Evolutionary conservation across 2,329 filamentous ascomycete species (phyloP).

Genomic region (Xylaria sp.): DNA sequence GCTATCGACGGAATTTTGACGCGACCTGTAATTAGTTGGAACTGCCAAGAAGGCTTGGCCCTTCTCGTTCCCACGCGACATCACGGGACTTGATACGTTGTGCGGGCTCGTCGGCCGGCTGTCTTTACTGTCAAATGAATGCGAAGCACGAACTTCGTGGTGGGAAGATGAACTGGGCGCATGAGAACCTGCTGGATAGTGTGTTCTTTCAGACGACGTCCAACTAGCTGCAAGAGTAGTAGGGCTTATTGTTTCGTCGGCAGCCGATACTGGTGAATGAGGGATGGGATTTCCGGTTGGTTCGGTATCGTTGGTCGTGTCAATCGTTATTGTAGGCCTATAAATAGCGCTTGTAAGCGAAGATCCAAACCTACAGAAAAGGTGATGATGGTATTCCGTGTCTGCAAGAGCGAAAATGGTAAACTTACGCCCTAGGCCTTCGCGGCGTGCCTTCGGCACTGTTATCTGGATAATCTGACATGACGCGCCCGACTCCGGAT

Average conservation of each 20-base stretch:
- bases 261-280: constrained; percentile 45
- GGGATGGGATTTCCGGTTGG: constrained; percentile 38
- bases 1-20: constrained; percentile 77
- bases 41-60: constrained; percentile 70
- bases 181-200: constrained; percentile 37
- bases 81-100: constrained; percentile 72
- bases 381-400: not conserved
- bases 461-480: constrained; percentile 42
- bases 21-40: constrained; percentile 67
- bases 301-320: constrained; percentile 49
- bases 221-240: constrained; percentile 46
- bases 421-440: constrained; percentile 46
- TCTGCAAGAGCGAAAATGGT: not conserved
- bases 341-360: constrained; percentile 24
- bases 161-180: constrained; percentile 40
- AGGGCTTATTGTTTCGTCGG: constrained; percentile 48
- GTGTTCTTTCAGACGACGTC: constrained; percentile 43
- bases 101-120: constrained; percentile 77
- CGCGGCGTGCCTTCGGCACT: constrained; percentile 42
- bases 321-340: constrained; percentile 53
- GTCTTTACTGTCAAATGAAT: constrained; percentile 70
- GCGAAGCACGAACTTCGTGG: constrained; percentile 62
- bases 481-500: constrained; percentile 27
- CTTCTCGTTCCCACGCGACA: constrained; percentile 59
- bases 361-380: constrained; percentile 11